Percentiles rank a stretch among this genome's conserved stretches.
Evolutionary conservation across 345 rosid genomes (phyloP).

Genomic region (Acer saccharum): DNA sequence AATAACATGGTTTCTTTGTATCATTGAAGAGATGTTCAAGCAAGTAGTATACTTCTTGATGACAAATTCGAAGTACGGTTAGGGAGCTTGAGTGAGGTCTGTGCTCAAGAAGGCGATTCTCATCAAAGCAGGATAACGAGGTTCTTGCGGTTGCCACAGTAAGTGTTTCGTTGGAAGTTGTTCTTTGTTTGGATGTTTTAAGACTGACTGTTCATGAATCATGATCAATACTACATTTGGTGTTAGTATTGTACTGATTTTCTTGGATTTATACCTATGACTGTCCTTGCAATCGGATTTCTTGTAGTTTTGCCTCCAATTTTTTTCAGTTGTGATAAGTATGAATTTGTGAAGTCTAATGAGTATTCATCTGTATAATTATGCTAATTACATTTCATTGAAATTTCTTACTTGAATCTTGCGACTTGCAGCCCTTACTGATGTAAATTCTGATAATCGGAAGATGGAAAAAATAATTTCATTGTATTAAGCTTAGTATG

Average conservation of each 20-base stretch:
- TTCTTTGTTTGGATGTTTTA: conserved; percentile 1
- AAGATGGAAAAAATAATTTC: neutral
- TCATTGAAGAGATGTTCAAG: conserved; percentile 89
- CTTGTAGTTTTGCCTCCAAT: neutral
- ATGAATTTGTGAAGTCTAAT: neutral
- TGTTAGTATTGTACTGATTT: neutral
- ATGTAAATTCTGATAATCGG: neutral
- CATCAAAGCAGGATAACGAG: conserved; percentile 87
- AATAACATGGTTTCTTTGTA: conserved; percentile 30
- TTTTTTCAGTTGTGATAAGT: neutral
- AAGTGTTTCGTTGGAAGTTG: conserved; percentile 38
- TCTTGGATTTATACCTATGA: neutral
- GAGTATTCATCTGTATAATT: neutral
- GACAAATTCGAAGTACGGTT: conserved; percentile 96
- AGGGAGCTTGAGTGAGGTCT: conserved; percentile 87
- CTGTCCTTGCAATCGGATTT: neutral
- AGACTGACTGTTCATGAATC: neutral
- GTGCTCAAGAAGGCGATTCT: conserved; percentile 83
- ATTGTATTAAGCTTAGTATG: neutral
- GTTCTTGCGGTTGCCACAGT: conserved; percentile 91
- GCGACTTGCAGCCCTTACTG: neutral
- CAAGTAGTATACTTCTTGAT: conserved; percentile 98
- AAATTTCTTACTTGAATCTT: too few species aligned
- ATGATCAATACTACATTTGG: neutral
- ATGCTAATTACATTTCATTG: neutral